Base-by-base conservation (phyloP, 441 rosid species). In the Adansonia gregorii region DNA sequence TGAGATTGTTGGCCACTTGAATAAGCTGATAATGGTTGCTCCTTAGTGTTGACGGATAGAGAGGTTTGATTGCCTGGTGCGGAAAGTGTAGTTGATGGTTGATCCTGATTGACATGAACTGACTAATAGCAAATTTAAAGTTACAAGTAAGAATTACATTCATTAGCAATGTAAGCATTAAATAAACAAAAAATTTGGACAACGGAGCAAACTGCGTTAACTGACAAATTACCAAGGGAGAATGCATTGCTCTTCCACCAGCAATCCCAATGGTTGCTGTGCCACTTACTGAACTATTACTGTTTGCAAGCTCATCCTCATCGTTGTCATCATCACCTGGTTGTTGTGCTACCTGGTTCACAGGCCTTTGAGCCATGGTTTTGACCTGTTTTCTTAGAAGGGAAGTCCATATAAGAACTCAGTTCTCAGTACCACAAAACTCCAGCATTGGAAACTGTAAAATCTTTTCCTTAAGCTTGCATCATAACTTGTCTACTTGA, bases 101-200 rank as follows among this genome's bases (percentile, higher is more conserved):
- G 97, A 68, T 91, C 97, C 83, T 76, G 88, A 84, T 81, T 82
- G 74, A 84, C 82, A 79, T 85, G 90, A 81, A 91, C 88, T 80
- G 91, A 81, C 97, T 93, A 86, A 65, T 59, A 76, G 41, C 84
- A 82, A 81, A 67, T 43, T 9, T 14, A 6, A 12, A 45, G 76
- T 48, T 75, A 66, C 46, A 73, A 72, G 64, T 52, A 73, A 73
- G 72, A 43, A 69, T 15, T 45, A 61, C 61, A 61, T 41, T 61
- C 72, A 72, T 51, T 56, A 54, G 19, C 51, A 17, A 72, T 48
- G 59, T 45, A 45, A 74, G 27, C 51, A 65, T 58, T 20, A 60
- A 12, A 74, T n/a, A 76, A 52, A 41, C 39, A 55, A 70, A 10
- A 22, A n/a, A 66, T 9, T 41, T 54, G 41, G 72, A 66, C 64